Evolutionary conservation across 495 filamentous ascomycete genomes (phyloP).

Genomic region (Podospora tetraspora): DNA sequence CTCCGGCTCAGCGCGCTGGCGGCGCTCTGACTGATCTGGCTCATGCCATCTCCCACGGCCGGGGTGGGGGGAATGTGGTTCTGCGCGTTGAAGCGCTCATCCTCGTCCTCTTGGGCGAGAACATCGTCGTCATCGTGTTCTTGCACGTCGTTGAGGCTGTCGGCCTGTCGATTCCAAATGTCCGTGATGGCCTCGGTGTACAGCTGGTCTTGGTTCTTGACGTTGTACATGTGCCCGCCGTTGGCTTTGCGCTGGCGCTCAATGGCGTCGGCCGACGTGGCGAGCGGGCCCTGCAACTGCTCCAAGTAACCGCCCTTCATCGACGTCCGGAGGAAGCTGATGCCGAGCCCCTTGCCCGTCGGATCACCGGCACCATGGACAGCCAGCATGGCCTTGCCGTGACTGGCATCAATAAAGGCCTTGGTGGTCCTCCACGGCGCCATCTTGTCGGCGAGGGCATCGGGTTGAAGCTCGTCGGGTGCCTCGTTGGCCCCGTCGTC

Average conservation of each 20-base stretch:
- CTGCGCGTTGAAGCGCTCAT: conserved; percentile 51
- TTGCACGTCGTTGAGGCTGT: conserved; percentile 56
- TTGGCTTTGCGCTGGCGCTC: conserved; percentile 74
- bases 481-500: conserved; percentile 44
- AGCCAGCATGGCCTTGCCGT: conserved; percentile 94
- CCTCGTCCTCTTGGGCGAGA: conserved; percentile 53
- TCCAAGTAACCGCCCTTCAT: conserved; percentile 99
- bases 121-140: conserved; percentile 62
- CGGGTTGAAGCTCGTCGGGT: conserved; percentile 60
- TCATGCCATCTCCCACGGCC: conserved; percentile 60
- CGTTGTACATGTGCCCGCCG: conserved; percentile 94
- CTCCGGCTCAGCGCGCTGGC: conserved; percentile 60
- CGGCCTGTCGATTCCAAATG: conserved; percentile 86
- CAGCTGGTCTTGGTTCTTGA: conserved; percentile 78
- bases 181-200: conserved; percentile 83
- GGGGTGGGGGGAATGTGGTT: conserved; percentile 35
- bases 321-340: conserved; percentile 91
- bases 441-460: conserved; percentile 59
- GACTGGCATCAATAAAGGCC: conserved; percentile 88
- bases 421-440: conserved; percentile 93
- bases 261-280: conserved; percentile 67
- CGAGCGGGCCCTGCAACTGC: conserved; percentile 77
- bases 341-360: conserved; percentile 86
- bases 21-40: conserved; percentile 78
- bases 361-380: conserved; percentile 93